A percentile compares a stretch with the other conserved stretches of the same genome.
Evolutionary conservation across 2,329 filamentous ascomycete species (phyloP).

Genomic region (Fusarium luffae): DNA sequence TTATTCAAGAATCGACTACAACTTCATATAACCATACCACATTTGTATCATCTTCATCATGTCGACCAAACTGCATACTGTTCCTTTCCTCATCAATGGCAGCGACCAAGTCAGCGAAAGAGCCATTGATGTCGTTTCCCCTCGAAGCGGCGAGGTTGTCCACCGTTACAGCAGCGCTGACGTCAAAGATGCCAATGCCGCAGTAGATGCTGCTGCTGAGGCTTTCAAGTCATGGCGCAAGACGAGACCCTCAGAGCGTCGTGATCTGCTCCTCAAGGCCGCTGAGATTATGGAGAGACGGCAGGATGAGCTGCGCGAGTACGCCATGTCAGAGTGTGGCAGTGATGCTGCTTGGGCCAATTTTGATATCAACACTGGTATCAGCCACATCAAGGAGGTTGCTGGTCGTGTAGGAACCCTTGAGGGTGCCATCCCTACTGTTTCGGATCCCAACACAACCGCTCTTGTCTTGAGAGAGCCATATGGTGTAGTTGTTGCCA

Average conservation of each 20-base stretch:
- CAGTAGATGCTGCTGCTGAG: constrained; percentile 66
- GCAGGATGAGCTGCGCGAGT: constrained; percentile 67
- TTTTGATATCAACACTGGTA: constrained; percentile 53
- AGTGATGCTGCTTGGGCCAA: constrained; percentile 52
- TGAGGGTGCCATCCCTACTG: constrained; percentile 52
- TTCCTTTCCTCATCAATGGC: constrained; percentile 59
- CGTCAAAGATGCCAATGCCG: constrained; percentile 64
- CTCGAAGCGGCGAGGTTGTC: constrained; percentile 63
- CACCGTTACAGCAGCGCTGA: constrained; percentile 67
- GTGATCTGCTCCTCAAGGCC: constrained; percentile 76
- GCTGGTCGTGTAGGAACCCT: constrained; percentile 56
- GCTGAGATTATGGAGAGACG: constrained; percentile 71
- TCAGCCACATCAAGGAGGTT: constrained; percentile 56
- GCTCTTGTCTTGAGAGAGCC: constrained; percentile 80
- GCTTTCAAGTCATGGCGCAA: constrained; percentile 78
- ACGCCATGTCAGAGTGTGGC: constrained; percentile 66
- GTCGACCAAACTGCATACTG: constrained; percentile 37
- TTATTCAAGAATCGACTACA: not conserved
- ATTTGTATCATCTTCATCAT: constrained; percentile 22
- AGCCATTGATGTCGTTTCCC: constrained; percentile 68
- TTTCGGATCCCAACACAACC: constrained; percentile 47
- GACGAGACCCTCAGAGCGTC: constrained; percentile 68
- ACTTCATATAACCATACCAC: not conserved
- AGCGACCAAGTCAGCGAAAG: constrained; percentile 57
- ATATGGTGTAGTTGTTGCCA: constrained; percentile 80